Evolutionary conservation across 2,329 filamentous ascomycete genomes (phyloP).

Genomic region (Fusarium foetens): DNA sequence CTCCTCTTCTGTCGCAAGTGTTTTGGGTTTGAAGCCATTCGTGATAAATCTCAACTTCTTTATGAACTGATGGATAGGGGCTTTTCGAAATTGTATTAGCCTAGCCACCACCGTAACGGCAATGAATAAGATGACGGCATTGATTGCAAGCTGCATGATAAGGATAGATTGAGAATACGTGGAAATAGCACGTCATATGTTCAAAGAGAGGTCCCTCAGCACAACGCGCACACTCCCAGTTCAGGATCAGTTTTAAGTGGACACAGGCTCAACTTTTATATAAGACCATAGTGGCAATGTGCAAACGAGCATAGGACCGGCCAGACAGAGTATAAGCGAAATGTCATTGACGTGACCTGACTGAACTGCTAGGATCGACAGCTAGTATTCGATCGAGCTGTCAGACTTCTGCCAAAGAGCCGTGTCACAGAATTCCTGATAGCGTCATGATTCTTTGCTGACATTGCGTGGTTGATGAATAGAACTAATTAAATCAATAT

Average conservation of each 20-base stretch:
- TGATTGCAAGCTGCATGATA: not conserved
- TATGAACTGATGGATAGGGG: not conserved
- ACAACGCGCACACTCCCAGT: fast-evolving
- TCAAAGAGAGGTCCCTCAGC: not conserved
- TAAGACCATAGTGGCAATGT: not conserved
- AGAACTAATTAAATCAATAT: not conserved
- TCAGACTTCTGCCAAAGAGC: too few species aligned
- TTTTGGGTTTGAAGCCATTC: not conserved
- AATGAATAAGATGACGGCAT: not conserved
- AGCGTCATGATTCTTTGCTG: not conserved
- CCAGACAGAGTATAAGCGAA: fast-evolving
- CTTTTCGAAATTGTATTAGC: not conserved
- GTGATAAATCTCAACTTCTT: not conserved
- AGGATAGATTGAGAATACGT: fast-evolving
- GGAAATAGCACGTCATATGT: too few species aligned
- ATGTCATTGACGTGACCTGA: not conserved
- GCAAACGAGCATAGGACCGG: fast-evolving
- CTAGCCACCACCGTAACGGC: fast-evolving
- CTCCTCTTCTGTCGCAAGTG: not conserved
- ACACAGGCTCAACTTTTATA: not conserved
- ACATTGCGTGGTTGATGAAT: fast-evolving
- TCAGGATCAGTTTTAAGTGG: fast-evolving
- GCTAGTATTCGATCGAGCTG: not conserved
- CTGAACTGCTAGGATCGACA: not conserved
- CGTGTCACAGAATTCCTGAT: not conserved